Base-by-base conservation (phyloP, 768 basidiomycete genomes). In the Tulasnella sp. region DNA sequence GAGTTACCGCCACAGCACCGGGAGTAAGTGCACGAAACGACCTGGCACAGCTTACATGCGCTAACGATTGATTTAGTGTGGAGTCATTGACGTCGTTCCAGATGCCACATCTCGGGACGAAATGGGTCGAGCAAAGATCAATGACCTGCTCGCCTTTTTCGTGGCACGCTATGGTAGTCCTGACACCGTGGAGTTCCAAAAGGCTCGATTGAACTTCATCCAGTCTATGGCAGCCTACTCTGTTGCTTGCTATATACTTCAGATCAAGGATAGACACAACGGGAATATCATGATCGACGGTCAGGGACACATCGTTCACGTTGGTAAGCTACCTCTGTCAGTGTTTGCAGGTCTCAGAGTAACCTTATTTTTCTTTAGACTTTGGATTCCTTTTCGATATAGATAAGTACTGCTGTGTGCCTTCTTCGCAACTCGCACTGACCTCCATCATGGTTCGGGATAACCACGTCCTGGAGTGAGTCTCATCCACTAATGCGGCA, bases 221-320 rank as follows among this genome's bases (percentile, higher is more conserved):
- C 97, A 98, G 85, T 97, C 96, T 2, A 99, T 99, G 98, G 97
- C 98, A 0, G 98, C 96, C 14, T 99, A 99, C 86, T 99, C 97
- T 44, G 93, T 99, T 37, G 96, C 96, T 11, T 99, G 97, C 85
- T 99, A 98, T 85, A 96, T 99, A 83, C 87, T 99, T 69, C 98
- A 99, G 86, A 97, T 99, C 88, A 99, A 99, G 87, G 98, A 99
- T 85, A 88, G 98, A 54, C 98, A 99, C 86, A 99, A 99, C 84
- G 98, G 98, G 41, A 99, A 99, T 85, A 99, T 99, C 85, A 98
- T 99, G 97, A 97, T 99, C 81, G 98, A 99, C 85, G 96, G 94
- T 2, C 95, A 97, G 81, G 98, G 98, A 0, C 97, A 98, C 85
- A 97, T 99, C 80, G 90, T 98, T 5, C 98, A 99, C 85, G 91